Evolutionary conservation across 345 rosid species (phyloP), one percentile per base, ranked within the genome.

Genomic region (Dipteronia sinensis): DNA sequence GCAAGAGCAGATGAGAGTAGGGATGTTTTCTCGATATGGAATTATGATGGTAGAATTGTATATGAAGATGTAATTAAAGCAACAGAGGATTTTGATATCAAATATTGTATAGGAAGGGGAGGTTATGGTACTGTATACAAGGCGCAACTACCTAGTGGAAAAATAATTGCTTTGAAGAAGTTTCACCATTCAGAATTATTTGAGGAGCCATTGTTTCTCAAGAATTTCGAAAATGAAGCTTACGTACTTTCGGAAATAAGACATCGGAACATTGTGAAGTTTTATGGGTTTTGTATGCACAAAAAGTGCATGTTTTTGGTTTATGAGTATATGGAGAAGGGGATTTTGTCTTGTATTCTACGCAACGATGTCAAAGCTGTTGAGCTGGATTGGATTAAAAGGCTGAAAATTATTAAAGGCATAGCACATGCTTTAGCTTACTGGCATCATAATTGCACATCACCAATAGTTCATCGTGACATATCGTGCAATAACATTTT

Each of bases 211-310:
- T 11, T 63, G 5, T 77, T 29, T n/a, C 40, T 49, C 22, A 62
- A 40, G 34, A 46, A 71, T 64, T 77, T 71, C n/a, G 10, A 49
- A 22, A 77, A 71, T 12, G 75, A 77, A 61, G 34, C 46, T 58
- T 46, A 40, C 34, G 4, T 71, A 4, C 16, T 77, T 11, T 59
- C 68, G 1, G 47, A 70, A 10, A 69, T 69, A 25, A 62, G 76
- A 55, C 76, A 62, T 46, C 67, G 69, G 13, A 73, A 73, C 56
- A 44, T 73, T n/a, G 68, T 77, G 69, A 77, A 77, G 75, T 8
- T 40, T 40, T 40, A 40, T 7, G 44, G 44, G 44, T 40, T 40
- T 40, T 40, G 44, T 40, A 40, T 40, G 8, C 44, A 6, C 44
- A 40, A 7, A 40, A 6, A 40, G 44, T 0, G 7, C 44, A 40